These are phyloP conservation scores for Phytophthora fragariae DNA, from an alignment of 352 stramenopile species.

Conservation along the genomic window DNA sequence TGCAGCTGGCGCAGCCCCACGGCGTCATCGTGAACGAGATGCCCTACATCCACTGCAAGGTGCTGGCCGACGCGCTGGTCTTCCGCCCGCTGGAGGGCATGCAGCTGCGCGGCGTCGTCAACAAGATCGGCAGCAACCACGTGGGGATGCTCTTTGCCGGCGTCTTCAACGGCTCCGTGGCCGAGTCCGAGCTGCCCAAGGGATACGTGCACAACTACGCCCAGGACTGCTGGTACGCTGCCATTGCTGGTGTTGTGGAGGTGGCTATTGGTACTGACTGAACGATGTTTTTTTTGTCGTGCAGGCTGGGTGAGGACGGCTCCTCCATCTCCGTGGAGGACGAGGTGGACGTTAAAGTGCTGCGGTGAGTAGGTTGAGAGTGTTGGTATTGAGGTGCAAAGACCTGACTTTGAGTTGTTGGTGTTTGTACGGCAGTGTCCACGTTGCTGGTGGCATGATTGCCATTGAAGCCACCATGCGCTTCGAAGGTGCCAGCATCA, in stretches of 20 bases:
- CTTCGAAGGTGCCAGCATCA: constrained; percentile 21
- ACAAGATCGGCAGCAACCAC: constrained; percentile 90
- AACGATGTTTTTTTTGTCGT: background rate
- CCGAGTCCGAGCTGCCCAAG: constrained; percentile 74
- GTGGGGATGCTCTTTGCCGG: constrained; percentile 84
- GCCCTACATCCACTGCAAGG: constrained; percentile 86
- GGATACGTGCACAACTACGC: constrained; percentile 85
- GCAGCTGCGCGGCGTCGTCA: constrained; percentile 66
- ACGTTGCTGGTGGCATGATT: constrained; percentile 81
- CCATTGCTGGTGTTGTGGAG: background rate
- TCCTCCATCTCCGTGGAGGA: constrained; percentile 69
- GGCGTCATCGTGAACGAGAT: constrained; percentile 87
- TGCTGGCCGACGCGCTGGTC: constrained; percentile 73
- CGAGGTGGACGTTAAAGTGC: constrained; percentile 72
- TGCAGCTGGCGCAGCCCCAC: constrained; percentile 61
- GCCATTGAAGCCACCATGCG: constrained; percentile 85
- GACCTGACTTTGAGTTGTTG: constrained; percentile 22
- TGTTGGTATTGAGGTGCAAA: background rate
- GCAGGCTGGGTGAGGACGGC: constrained; percentile 62
- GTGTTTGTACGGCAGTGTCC: constrained; percentile 40
- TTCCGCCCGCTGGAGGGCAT: constrained; percentile 78
- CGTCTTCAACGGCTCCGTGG: constrained; percentile 86
- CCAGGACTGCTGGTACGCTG: constrained; percentile 74
- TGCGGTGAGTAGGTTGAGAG: constrained; percentile 42
- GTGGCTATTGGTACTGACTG: constrained; percentile 16